These are phyloP conservation scores for Groenewaldozyma auringiensis DNA, from an alignment of 1,139 yeast species.

Conservation along the genomic window DNA sequence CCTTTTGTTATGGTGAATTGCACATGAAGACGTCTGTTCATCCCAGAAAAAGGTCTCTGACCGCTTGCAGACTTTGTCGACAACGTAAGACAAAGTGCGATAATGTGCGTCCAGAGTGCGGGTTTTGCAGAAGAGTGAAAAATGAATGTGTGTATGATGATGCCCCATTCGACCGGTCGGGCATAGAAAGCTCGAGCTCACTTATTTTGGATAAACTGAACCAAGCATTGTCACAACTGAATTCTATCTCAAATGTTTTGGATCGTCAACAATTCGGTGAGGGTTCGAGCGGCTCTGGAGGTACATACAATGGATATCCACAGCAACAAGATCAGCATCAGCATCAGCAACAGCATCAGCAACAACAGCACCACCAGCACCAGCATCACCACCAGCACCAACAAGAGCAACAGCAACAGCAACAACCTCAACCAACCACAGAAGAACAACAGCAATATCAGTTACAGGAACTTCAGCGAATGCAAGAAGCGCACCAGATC, in stretches of 20 bases:
- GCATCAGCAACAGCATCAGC: too few relatives aligned
- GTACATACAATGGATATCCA: neutral
- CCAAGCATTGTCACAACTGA: constrained; percentile 11
- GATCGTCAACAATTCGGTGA: too few relatives aligned
- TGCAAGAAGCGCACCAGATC: too few relatives aligned
- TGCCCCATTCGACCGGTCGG: constrained; percentile 13
- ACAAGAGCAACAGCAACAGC: neutral
- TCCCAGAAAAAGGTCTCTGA: constrained; percentile 13
- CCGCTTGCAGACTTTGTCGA: constrained; percentile 17
- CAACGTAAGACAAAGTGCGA: constrained; percentile 17
- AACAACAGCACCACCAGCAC: too few relatives aligned
- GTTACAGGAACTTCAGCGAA: too few relatives aligned
- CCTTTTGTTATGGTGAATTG: too few relatives aligned
- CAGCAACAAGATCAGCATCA: neutral
- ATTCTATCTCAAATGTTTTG: constrained; percentile 11
- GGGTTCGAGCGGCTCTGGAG: neutral
- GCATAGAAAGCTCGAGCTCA: constrained; percentile 15
- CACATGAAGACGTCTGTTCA: constrained; percentile 6
- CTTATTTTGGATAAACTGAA: constrained; percentile 14
- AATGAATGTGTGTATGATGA: constrained; percentile 16
- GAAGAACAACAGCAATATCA: neutral
- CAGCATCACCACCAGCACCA: neutral
- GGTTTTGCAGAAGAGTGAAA: constrained; percentile 14
- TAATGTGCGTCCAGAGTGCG: constrained; percentile 16
- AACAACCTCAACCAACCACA: neutral